Percentiles rank a stretch among this genome's conserved stretches.
Conservation (phyloP, 305 asterid species). For the Euphrasia arctica region DNA sequence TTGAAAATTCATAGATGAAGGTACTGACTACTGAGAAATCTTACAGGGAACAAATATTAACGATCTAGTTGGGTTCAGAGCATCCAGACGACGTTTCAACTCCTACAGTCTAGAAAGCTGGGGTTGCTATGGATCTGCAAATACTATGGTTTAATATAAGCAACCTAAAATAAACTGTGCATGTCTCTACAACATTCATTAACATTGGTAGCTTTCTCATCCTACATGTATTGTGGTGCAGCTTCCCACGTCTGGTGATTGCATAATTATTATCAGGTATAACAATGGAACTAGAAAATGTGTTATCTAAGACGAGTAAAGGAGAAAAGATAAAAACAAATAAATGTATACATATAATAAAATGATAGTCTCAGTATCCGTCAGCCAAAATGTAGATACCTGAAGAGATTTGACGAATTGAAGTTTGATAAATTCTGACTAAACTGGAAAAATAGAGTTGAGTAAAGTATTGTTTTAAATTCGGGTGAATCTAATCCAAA, state of each 20-base stretch:
- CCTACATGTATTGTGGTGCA: conserved; percentile 37
- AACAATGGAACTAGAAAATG: conserved; percentile 18
- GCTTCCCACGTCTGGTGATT: conserved; percentile 28
- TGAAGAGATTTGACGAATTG: background rate
- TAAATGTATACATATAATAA: background rate
- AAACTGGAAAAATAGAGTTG: background rate
- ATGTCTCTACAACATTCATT: conserved; percentile 1
- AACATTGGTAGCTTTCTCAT: conserved; percentile 74
- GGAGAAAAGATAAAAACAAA: background rate
- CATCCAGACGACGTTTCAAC: conserved; percentile 83
- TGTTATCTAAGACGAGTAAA: conserved; percentile 6
- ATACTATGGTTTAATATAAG: conserved; percentile 20
- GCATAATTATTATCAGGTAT: conserved; percentile 24
- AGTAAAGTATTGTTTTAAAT: background rate
- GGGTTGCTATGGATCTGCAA: conserved; percentile 66
- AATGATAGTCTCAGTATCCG: background rate
- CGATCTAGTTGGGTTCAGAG: conserved; percentile 75
- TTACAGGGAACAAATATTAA: conserved; percentile 47
- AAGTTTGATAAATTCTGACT: background rate
- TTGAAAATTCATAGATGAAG: conserved; percentile 14
- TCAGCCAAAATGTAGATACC: background rate
- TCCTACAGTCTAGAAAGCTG: conserved; percentile 88
- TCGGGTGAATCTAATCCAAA: background rate
- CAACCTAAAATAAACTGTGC: conserved; percentile 17
- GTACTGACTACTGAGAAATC: conserved; percentile 34